These are phyloP conservation scores for Excoecaria cochinchinensis DNA, from an alignment of 345 rosid species.

Conservation along the genomic window DNA sequence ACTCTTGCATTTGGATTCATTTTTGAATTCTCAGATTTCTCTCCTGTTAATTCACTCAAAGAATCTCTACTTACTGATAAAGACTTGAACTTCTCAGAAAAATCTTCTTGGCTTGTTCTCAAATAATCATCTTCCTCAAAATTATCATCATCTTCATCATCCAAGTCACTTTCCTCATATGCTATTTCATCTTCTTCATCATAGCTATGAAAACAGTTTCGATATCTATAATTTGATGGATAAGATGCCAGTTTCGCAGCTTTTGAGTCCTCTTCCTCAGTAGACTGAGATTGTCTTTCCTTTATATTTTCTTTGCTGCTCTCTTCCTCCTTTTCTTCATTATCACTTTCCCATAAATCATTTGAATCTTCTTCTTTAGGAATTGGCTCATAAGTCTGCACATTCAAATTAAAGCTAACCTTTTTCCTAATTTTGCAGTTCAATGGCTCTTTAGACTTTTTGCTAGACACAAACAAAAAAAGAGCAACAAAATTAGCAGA, in stretches of 20 bases:
- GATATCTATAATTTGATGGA: conserved; percentile 27
- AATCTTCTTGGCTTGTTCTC: conserved; percentile 17
- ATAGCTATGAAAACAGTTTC: conserved; percentile 42
- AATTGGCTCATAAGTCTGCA: conserved; percentile 33
- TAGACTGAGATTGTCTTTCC: conserved; percentile 11
- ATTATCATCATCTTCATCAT: conserved; percentile 22
- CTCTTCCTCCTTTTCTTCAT: conserved; percentile 21
- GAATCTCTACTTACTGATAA: conserved; percentile 17
- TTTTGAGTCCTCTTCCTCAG: conserved; percentile 16
- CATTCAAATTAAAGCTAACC: conserved; percentile 37
- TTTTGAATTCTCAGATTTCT: conserved; percentile 15
- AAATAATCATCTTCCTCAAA: conserved; percentile 11
- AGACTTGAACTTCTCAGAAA: conserved; percentile 13
- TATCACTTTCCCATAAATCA: conserved; percentile 36
- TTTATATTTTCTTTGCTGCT: conserved; percentile 15
- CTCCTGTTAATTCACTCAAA: conserved; percentile 11
- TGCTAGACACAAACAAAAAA: not conserved
- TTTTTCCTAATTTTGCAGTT: conserved; percentile 28
- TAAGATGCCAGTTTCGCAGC: conserved; percentile 27
- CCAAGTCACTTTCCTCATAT: conserved; percentile 52
- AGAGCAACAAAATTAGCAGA: not conserved
- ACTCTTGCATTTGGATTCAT: conserved; percentile 4
- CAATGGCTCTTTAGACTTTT: conserved; percentile 23
- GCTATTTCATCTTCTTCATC: conserved; percentile 62
- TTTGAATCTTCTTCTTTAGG: conserved; percentile 19